Evolutionary conservation across 2,329 filamentous ascomycete species (phyloP).

Genomic region (Exophiala calicioides): DNA sequence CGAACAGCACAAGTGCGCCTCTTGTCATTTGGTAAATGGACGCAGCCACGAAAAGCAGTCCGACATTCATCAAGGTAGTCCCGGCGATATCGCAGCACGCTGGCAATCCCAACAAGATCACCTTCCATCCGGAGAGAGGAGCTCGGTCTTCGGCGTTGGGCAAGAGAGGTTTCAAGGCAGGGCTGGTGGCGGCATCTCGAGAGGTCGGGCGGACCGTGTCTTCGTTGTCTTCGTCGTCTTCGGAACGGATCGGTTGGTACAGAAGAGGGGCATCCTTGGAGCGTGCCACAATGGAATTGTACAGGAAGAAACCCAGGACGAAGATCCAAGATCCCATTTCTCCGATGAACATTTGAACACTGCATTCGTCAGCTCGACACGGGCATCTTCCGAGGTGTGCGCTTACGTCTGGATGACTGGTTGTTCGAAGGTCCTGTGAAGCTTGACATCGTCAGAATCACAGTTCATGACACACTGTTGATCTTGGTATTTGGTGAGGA

Average conservation of each 20-base stretch:
- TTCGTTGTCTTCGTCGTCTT: slow-evolving; percentile 48
- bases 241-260: slow-evolving; percentile 65
- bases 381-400: not conserved
- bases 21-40: slow-evolving; percentile 99
- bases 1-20: slow-evolving; percentile 90
- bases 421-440: slow-evolving; percentile 80
- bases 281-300: slow-evolving; percentile 45
- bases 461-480: slow-evolving; percentile 97
- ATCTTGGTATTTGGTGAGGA: slow-evolving; percentile 92
- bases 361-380: slow-evolving; percentile 31
- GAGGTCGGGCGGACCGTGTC: slow-evolving; percentile 44
- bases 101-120: slow-evolving; percentile 77
- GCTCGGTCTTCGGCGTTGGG: slow-evolving; percentile 58
- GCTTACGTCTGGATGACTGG: slow-evolving; percentile 84
- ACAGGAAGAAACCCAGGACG: slow-evolving; percentile 68
- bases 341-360: slow-evolving; percentile 92
- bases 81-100: slow-evolving; percentile 92
- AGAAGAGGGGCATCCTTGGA: slow-evolving; percentile 45
- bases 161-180: slow-evolving; percentile 56
- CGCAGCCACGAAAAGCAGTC: slow-evolving; percentile 87
- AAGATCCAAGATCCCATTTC: slow-evolving; percentile 97
- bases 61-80: slow-evolving; percentile 96
- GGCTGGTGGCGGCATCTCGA: slow-evolving; percentile 47
- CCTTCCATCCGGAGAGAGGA: slow-evolving; percentile 67
- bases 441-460: slow-evolving; percentile 65